Base-by-base conservation (phyloP, 2,329 filamentous ascomycete species). In the Seiridium unicorne region DNA sequence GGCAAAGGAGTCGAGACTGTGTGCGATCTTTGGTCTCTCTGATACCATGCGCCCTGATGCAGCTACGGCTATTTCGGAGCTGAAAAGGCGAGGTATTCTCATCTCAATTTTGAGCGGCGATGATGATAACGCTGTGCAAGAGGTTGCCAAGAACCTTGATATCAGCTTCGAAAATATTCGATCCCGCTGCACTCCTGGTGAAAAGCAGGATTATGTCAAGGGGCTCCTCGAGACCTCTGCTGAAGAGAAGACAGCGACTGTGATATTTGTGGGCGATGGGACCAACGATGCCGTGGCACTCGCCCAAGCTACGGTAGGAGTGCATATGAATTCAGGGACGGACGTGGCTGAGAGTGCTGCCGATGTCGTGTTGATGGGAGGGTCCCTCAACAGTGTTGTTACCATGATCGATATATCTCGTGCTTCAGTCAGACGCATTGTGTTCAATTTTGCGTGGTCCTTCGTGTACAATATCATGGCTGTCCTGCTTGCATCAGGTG, bases 281-380 rank as follows among this genome's bases (percentile, higher is more conserved):
- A 92, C 89, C 11, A 94, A 94, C 70, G 91, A 94, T 68, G 89
- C 91, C 0, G 80, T 85, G 3, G 91, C 91, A 0, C 79, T 94
- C 2, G 86, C 89, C 0, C 84, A 88, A 68, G 89, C 91, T 1
- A 83, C 83, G 5, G 82, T 94, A 35, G 91, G 91, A 35, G 78
- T 93, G 0, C 88, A 91, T 64, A 84, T 94, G 70, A 83, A 83
- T 61, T 72, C 74, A 48, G 80, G 80, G 4, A 85, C 81, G 1
- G 89, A 92, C 60, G 79, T 93, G 1, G 88, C 91, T 0, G 78
- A 84, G 58, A 81, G 79, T 2, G 88, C 89, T 0, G 88, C 91
- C 0, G 89, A 93, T 65, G 85, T 89, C 0, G 84, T 92, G 0
- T 80, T 94, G 13, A 78, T 91, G 70, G 80, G 83, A 0, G 79